phyloP scores from a whole-genome alignment of 371 early-diverging fungal species.

The Apophysomyces sp. region DNA sequence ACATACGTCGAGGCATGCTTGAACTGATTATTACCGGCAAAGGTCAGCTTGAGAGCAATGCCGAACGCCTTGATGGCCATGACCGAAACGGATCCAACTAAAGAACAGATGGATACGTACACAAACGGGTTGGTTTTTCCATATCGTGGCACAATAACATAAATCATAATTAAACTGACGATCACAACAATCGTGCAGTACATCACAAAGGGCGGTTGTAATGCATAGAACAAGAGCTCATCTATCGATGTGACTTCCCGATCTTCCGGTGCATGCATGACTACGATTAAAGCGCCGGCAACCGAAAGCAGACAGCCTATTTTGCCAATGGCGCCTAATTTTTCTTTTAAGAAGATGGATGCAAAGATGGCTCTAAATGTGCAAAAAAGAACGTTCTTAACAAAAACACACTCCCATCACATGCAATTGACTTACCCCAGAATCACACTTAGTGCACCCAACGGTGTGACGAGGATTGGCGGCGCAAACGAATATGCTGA shows the following conservation, averaged over 20 bases:
- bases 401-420: too few relatives aligned
- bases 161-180: slow-evolving; percentile 72
- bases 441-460: slow-evolving; percentile 89
- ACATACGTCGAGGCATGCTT: slow-evolving; percentile 83
- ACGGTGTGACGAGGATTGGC: slow-evolving; percentile 89
- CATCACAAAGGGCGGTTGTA: slow-evolving; percentile 72
- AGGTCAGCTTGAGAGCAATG: slow-evolving; percentile 87
- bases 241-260: slow-evolving; percentile 65
- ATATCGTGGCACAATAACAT: slow-evolving; percentile 70
- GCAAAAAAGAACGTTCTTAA: too few relatives aligned
- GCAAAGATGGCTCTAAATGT: slow-evolving; percentile 36
- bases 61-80: slow-evolving; percentile 92
- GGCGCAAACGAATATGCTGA: slow-evolving; percentile 88
- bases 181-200: slow-evolving; percentile 71
- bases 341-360: slow-evolving; percentile 65
- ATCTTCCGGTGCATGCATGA: slow-evolving; percentile 86
- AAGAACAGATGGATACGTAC: slow-evolving; percentile 88
- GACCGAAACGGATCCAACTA: slow-evolving; percentile 88
- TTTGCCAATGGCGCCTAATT: slow-evolving; percentile 72
- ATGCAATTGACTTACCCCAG: slow-evolving; percentile 68
- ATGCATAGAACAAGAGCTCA: slow-evolving; percentile 64
- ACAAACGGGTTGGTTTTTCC: slow-evolving; percentile 83
- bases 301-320: slow-evolving; percentile 84
- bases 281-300: slow-evolving; percentile 81
- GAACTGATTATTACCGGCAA: slow-evolving; percentile 92